A percentile compares a stretch with the other conserved stretches of the same genome.
Evolutionary conservation across 2,329 filamentous ascomycete genomes (phyloP).

Genomic region (Pyrenophora seminiperda): DNA sequence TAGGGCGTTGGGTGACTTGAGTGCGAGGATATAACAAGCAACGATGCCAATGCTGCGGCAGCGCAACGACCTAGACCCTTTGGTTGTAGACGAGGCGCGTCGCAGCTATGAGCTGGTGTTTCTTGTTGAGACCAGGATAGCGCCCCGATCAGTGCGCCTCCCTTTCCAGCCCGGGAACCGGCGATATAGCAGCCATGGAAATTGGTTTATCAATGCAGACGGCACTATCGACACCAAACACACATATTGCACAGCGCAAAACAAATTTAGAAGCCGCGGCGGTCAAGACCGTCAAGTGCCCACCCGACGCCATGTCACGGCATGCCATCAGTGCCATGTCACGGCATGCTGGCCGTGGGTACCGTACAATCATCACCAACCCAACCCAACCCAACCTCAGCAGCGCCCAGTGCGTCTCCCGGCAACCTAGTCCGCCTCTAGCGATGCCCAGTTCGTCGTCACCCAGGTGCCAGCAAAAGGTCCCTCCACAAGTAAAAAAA

Average conservation of each 20-base stretch:
- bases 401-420: slow-evolving; percentile 19
- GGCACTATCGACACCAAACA: background rate
- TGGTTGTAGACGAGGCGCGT: slow-evolving; percentile 13
- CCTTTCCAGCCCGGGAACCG: slow-evolving; percentile 18
- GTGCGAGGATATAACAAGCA: slow-evolving; percentile 5
- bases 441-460: slow-evolving; percentile 4
- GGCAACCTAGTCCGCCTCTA: slow-evolving; percentile 15
- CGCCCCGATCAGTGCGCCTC: slow-evolving; percentile 29
- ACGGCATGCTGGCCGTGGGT: slow-evolving; percentile 5
- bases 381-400: slow-evolving; percentile 19
- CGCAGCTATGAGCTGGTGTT: slow-evolving; percentile 23
- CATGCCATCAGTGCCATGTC: slow-evolving; percentile 7
- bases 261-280: slow-evolving; percentile 6
- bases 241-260: background rate
- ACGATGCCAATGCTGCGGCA: slow-evolving; percentile 12
- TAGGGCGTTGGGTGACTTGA: background rate
- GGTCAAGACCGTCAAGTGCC: slow-evolving; percentile 10
- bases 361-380: slow-evolving; percentile 13
- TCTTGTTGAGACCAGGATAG: slow-evolving; percentile 40
- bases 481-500: slow-evolving; percentile 13
- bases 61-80: slow-evolving; percentile 7
- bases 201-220: slow-evolving; percentile 24
- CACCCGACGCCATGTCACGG: slow-evolving; percentile 14
- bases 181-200: slow-evolving; percentile 15
- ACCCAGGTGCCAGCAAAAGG: slow-evolving; percentile 15